A percentile compares a stretch with the other conserved stretches of the same genome.
Evolutionary conservation across 768 basidiomycete genomes (phyloP).

Genomic region (Mrakia blollopis): DNA sequence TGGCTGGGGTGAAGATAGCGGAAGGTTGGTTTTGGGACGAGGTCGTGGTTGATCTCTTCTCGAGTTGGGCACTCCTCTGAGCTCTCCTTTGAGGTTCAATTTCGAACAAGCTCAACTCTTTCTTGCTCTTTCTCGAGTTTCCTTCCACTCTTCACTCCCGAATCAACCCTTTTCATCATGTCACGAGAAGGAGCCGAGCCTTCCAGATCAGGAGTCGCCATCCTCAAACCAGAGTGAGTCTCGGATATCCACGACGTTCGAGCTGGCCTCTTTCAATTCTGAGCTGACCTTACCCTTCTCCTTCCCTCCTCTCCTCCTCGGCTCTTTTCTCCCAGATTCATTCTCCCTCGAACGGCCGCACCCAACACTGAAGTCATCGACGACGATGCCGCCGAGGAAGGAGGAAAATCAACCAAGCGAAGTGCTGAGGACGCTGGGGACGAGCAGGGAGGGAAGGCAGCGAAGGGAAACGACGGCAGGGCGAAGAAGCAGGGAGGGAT

Average conservation of each 20-base stretch:
- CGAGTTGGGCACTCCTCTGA: no score
- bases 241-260: conserved; percentile 42
- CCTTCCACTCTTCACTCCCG: not conserved
- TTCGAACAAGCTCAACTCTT: no score
- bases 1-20: not conserved
- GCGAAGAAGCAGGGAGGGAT: conserved; percentile 51
- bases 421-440: conserved; percentile 59
- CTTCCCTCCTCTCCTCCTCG: not conserved
- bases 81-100: no score
- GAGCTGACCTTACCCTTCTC: conserved; percentile 29
- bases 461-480: conserved; percentile 17
- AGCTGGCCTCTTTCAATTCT: conserved; percentile 23
- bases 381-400: not conserved
- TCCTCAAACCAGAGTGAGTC: conserved; percentile 54
- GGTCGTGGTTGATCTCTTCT: not conserved
- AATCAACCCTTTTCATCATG: not conserved
- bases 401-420: conserved; percentile 45
- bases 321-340: not conserved
- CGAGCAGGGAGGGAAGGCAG: conserved; percentile 36
- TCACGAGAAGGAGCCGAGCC: not conserved
- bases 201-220: conserved; percentile 50
- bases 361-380: not conserved
- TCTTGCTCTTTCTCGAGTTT: not conserved
- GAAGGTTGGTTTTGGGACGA: no score
- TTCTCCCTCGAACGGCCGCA: not conserved